Base-by-base conservation (phyloP, 1,284 basidiomycete genomes). In the Ustilago shanxiensis region DNA sequence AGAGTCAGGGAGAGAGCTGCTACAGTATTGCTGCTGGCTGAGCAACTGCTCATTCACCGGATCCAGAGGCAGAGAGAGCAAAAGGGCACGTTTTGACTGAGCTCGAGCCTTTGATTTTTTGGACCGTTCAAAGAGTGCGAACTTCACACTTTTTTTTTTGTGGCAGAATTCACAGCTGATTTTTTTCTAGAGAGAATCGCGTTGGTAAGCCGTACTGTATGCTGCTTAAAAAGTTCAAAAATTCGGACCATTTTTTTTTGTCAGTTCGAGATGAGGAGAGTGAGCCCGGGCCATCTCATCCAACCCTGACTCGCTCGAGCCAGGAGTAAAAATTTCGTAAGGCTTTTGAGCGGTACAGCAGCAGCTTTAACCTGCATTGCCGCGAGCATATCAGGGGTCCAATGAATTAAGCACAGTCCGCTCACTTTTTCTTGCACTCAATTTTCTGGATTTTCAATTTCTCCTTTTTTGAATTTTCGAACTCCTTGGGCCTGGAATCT, bases 31-130 rank as follows among this genome's bases (percentile, higher is more conserved):
- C 37, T 20, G 35, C 37, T 24, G 53, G 24, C 24, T 26, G 33
- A 37, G 35, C 37, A 55, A 54, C 16, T 16, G 53, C 54, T 56
- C 33, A 28, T n/a, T 31, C 41, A 60, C 52, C 52, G 60, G 28
- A 62, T 63, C 45, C n/a, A 41, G 52, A 51, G 33, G n/a, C 14
- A 18, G 9, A 9, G n/a, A 20, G 37, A 44, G n/a, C n/a, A n/a
- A n/a, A n/a, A n/a, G 11, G 20, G 41, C 41, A 44, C 50, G 20
- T 29, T 41, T 52, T 56, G 45, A 56, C 53, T 51, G 47, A 10
- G 35, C 61, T 64, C 44, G 44, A 52, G 61, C 61, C 61, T 55
- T 11, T 22, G 29, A 41, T 63, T 56, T 56, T 63, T 53, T 20
- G 3, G 31, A 33, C 44, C 55, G 24, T 53, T 53, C 29, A n/a